phyloP scores from a whole-genome alignment of 2,329 filamentous ascomycete genomes.

The Hysterium pulicare region DNA sequence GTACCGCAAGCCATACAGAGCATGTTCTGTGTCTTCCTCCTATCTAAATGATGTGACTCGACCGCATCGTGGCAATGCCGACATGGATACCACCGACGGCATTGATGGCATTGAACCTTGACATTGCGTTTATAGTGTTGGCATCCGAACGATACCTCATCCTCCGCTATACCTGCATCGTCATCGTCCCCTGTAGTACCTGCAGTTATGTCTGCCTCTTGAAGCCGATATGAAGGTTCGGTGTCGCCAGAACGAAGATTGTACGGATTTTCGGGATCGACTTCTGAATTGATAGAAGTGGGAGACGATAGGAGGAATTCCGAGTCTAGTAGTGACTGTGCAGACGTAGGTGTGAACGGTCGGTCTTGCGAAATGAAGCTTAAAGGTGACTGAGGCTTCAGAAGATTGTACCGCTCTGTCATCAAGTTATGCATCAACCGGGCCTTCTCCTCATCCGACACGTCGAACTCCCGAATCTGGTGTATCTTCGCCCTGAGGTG shows the following conservation, averaged over 20 bases:
- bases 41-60: conserved; percentile 75
- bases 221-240: conserved; percentile 27
- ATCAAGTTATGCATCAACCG: conserved; percentile 48
- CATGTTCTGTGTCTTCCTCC: conserved; percentile 89
- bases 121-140: conserved; percentile 93
- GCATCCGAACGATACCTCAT: conserved; percentile 63
- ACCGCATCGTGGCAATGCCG: conserved; percentile 86
- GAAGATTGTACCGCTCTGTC: conserved; percentile 45
- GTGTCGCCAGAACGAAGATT: conserved; percentile 32
- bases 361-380: conserved; percentile 38
- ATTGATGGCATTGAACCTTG: conserved; percentile 89
- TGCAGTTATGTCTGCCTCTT: conserved; percentile 7
- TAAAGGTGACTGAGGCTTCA: conserved; percentile 36
- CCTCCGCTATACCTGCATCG: conserved; percentile 49
- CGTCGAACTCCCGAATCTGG: conserved; percentile 42
- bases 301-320: conserved; percentile 33
- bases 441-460: conserved; percentile 49
- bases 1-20: conserved; percentile 92
- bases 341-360: conserved; percentile 36
- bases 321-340: conserved; percentile 29
- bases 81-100: conserved; percentile 90
- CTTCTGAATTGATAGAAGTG: conserved; percentile 29
- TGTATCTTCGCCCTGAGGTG: conserved; percentile 47
- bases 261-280: conserved; percentile 33
- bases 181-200: conserved; percentile 47